These are phyloP conservation scores for Candida gigantensis DNA, from an alignment of 1,139 yeast species.

Conservation along the genomic window DNA sequence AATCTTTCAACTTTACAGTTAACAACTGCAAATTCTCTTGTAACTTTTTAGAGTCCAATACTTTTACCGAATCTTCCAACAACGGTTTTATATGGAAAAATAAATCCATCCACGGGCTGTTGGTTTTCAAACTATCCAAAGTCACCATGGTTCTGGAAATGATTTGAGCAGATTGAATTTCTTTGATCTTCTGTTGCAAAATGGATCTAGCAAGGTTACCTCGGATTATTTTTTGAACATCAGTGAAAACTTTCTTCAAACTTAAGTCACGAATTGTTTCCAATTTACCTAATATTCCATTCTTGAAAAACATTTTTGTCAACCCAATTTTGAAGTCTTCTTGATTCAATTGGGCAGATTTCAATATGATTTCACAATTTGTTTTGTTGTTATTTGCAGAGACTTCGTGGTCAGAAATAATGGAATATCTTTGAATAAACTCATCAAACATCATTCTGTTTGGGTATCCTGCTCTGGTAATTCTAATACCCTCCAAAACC, in stretches of 20 bases:
- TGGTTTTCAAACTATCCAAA: constrained; percentile 48
- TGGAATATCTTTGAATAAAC: constrained; percentile 72
- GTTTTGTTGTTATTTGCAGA: constrained; percentile 57
- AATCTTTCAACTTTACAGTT: constrained; percentile 39
- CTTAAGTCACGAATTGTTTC: constrained; percentile 76
- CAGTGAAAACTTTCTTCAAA: constrained; percentile 56
- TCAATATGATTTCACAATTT: constrained; percentile 68
- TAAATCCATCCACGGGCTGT: constrained; percentile 81
- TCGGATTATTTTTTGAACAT: constrained; percentile 66
- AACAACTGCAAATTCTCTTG: constrained; percentile 49
- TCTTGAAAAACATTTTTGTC: constrained; percentile 88
- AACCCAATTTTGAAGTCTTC: constrained; percentile 75
- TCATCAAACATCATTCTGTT: constrained; percentile 84
- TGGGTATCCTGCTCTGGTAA: constrained; percentile 96
- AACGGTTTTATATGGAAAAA: constrained; percentile 76
- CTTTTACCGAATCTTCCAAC: constrained; percentile 63
- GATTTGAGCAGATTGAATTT: constrained; percentile 71
- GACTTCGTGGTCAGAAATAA: constrained; percentile 51
- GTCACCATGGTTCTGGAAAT: constrained; percentile 62
- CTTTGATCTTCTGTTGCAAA: constrained; percentile 53
- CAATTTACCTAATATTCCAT: constrained; percentile 87
- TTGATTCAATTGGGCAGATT: constrained; percentile 59
- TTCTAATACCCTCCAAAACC: constrained; percentile 95
- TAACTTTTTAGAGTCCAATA: constrained; percentile 54
- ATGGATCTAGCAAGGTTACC: constrained; percentile 62